Evolutionary conservation across 768 basidiomycete species (phyloP).

Genomic region (Leucosporidium creatinivorum): DNA sequence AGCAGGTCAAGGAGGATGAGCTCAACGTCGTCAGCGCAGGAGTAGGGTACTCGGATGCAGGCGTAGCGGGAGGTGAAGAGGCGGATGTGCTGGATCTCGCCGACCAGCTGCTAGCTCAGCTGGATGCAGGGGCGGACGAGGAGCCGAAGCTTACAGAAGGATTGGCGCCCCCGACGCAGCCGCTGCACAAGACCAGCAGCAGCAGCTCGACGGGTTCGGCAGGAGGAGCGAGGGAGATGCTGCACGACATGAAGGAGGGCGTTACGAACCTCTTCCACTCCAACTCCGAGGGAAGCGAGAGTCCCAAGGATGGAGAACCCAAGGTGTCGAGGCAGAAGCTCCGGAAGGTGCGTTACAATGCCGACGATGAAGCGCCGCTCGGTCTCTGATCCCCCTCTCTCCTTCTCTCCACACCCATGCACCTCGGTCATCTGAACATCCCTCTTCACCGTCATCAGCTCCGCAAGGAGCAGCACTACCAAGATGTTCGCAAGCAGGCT

Average conservation of each 20-base stretch:
- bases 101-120: constrained; percentile 67
- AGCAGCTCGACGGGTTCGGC: background rate
- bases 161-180: constrained; percentile 42
- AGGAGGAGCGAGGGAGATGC: constrained; percentile 1
- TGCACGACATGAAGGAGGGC: constrained; percentile 22
- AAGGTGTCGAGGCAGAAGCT: constrained; percentile 22
- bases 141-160: constrained; percentile 48
- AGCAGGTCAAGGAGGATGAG: constrained; percentile 20
- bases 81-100: constrained; percentile 55
- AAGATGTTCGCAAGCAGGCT: constrained; percentile 54
- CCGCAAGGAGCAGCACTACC: constrained; percentile 49
- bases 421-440: background rate
- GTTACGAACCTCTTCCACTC: constrained; percentile 15
- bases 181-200: background rate
- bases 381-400: no score
- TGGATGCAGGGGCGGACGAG: constrained; percentile 56
- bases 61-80: constrained; percentile 30
- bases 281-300: background rate
- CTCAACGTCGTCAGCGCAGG: constrained; percentile 9
- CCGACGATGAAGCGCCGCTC: no score
- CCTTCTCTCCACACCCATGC: no score
- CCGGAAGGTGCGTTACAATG: constrained; percentile 15
- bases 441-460: constrained; percentile 40
- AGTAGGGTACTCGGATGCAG: no score
- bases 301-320: constrained; percentile 5